Evolutionary conservation across 192 early-diverging fungal species (phyloP).

Genomic region (Gonapodya prolifera): DNA sequence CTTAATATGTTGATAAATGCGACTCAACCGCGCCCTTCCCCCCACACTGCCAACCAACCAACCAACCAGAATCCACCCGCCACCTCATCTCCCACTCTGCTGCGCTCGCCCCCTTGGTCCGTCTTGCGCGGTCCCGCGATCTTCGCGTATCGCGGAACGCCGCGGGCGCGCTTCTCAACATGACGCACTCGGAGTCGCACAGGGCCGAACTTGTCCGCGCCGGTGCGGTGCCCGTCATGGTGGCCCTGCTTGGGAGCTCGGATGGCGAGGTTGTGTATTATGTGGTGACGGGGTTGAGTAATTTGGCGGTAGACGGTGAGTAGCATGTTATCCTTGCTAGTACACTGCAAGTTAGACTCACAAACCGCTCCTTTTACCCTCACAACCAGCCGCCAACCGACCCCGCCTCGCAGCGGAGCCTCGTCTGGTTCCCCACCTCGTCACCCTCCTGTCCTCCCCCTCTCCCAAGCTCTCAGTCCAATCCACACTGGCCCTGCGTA

Average conservation of each 20-base stretch:
- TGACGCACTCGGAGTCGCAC: constrained; percentile 68
- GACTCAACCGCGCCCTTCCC: too few species aligned
- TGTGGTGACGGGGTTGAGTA: constrained; percentile 75
- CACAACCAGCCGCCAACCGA: too few species aligned
- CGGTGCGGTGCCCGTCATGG: constrained; percentile 69
- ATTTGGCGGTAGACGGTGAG: constrained; percentile 69
- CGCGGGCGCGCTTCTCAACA: constrained; percentile 79
- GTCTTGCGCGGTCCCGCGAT: constrained; percentile 68
- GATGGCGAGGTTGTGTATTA: constrained; percentile 86
- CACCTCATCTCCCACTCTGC: constrained; percentile 82
- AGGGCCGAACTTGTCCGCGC: constrained; percentile 69
- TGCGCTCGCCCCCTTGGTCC: constrained; percentile 56
- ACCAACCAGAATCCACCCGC: too few species aligned
- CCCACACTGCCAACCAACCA: too few species aligned
- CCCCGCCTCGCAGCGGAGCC: constrained; percentile 61
- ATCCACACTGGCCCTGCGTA: constrained; percentile 74
- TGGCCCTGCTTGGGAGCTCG: constrained; percentile 55
- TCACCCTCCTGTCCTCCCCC: constrained; percentile 62
- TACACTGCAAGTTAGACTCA: constrained; percentile 42
- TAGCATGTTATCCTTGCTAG: constrained; percentile 23
- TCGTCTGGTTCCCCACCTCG: constrained; percentile 57
- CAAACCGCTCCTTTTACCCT: background rate
- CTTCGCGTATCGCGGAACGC: constrained; percentile 81
- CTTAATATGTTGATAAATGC: too few species aligned
- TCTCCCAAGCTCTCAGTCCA: constrained; percentile 77